A percentile compares a stretch with the other conserved stretches of the same genome.
phyloP scores from a whole-genome alignment of 208 protist species.

The Sergeia podlipaevii region DNA sequence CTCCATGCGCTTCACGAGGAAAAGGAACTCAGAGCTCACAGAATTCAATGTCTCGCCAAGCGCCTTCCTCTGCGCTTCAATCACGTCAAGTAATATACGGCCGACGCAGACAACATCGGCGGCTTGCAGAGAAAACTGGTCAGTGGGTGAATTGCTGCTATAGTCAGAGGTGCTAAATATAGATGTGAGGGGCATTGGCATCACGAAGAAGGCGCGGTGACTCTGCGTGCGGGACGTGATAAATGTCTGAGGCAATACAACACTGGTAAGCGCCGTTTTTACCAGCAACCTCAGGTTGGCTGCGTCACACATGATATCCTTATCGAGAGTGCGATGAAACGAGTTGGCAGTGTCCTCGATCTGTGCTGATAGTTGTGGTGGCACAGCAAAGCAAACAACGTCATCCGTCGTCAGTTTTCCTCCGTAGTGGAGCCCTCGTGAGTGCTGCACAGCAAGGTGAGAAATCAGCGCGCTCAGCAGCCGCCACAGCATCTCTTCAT shows the following conservation, averaged over 20 bases:
- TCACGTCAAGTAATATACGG: slow-evolving; percentile 1
- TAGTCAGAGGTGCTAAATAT: too few relatives aligned
- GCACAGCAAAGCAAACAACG: slow-evolving; percentile 63
- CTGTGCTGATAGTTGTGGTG: slow-evolving; percentile 16
- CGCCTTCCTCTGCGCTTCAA: slow-evolving; percentile 4
- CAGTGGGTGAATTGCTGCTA: too few relatives aligned
- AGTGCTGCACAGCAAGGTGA: slow-evolving; percentile 55
- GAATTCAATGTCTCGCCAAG: neutral
- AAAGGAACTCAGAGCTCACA: slow-evolving; percentile 22
- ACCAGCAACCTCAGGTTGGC: neutral
- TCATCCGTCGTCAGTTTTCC: slow-evolving; percentile 55
- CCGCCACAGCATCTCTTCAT: slow-evolving; percentile 75
- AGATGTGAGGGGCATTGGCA: slow-evolving; percentile 17
- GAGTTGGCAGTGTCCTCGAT: slow-evolving; percentile 34
- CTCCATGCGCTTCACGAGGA: slow-evolving; percentile 30
- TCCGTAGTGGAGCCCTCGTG: slow-evolving; percentile 52
- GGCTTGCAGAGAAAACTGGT: neutral
- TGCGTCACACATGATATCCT: neutral
- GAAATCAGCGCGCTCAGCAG: slow-evolving; percentile 61
- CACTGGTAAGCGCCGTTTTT: slow-evolving; percentile 12
- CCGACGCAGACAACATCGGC: neutral
- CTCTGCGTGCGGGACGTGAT: slow-evolving; percentile 34
- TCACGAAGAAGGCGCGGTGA: slow-evolving; percentile 45
- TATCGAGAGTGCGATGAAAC: too few relatives aligned
- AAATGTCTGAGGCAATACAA: slow-evolving; percentile 22